Conservation (phyloP, 208 protist species). For the Endotrypanum monterogeii region DNA sequence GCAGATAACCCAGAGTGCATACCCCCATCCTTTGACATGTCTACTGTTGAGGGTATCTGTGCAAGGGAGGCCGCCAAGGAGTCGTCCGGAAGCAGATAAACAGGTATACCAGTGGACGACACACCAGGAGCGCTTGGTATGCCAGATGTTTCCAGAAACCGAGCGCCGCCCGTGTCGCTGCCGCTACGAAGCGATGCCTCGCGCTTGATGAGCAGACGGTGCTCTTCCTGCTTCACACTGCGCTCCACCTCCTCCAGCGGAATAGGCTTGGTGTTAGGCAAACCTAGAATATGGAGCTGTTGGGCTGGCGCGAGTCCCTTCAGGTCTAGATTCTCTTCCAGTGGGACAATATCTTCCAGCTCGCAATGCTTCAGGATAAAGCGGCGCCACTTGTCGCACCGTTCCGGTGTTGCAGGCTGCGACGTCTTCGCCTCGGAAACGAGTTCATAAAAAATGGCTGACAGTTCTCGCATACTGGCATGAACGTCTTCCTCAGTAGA, state of each 20-base stretch:
- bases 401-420: conserved; percentile 65
- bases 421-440: conserved; percentile 84
- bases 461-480: conserved; percentile 74
- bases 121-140: not conserved
- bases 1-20: not conserved
- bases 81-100: conserved; percentile 12
- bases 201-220: conserved; percentile 65
- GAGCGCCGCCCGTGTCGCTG: conserved; percentile 13
- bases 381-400: conserved; percentile 75
- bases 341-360: conserved; percentile 55
- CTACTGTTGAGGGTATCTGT: not conserved
- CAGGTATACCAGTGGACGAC: conserved; percentile 7
- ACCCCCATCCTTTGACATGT: not conserved
- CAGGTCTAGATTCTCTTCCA: conserved; percentile 69
- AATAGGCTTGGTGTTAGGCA: conserved; percentile 80
- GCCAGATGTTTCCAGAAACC: not conserved
- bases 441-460: conserved; percentile 84
- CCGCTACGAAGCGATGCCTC: conserved; percentile 29
- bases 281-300: conserved; percentile 83
- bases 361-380: conserved; percentile 82
- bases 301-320: conserved; percentile 51
- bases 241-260: conserved; percentile 52
- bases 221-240: conserved; percentile 76
- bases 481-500: conserved; percentile 69
- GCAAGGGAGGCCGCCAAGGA: conserved; percentile 11